A percentile compares a stretch with the other conserved stretches of the same genome.
Conservation (phyloP, 164 flowering plant genomes). For the Protea cynaroides region DNA sequence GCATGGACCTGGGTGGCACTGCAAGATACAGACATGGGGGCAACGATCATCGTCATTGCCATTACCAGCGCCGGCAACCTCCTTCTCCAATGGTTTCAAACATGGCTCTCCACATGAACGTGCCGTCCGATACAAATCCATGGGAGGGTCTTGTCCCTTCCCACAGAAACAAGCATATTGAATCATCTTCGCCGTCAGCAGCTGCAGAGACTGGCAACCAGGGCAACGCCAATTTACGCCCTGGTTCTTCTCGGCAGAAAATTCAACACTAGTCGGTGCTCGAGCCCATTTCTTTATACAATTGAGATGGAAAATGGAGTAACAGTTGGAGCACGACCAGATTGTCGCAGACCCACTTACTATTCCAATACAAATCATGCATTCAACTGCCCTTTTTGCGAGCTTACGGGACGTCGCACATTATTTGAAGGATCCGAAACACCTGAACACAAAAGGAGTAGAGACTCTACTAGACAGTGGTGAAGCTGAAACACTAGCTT, state of each 20-base stretch:
- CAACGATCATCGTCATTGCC: slow-evolving; percentile 53
- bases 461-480: no score
- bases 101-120: slow-evolving; percentile 98
- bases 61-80: slow-evolving; percentile 13
- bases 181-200: slow-evolving; percentile 56
- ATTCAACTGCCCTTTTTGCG: slow-evolving; percentile 63
- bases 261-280: slow-evolving; percentile 82
- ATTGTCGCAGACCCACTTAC: slow-evolving; percentile 75
- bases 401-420: slow-evolving; percentile 73
- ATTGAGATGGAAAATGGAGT: slow-evolving; percentile 72
- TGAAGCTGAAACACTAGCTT: background rate
- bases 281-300: slow-evolving; percentile 96
- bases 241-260: slow-evolving; percentile 65
- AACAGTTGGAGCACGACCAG: slow-evolving; percentile 96
- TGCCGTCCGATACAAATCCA: slow-evolving; percentile 83
- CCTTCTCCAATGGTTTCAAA: slow-evolving; percentile 70
- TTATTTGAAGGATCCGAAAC: background rate
- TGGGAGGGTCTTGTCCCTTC: slow-evolving; percentile 76
- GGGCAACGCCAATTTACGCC: slow-evolving; percentile 96
- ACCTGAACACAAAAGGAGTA: background rate
- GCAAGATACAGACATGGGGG: slow-evolving; percentile 87
- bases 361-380: slow-evolving; percentile 98
- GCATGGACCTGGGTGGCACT: slow-evolving; percentile 98
- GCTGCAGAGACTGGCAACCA: slow-evolving; percentile 92
- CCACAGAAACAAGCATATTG: slow-evolving; percentile 83